These are phyloP conservation scores for Penicillium macrosclerotiorum DNA, from an alignment of 495 filamentous ascomycete species.

Conservation along the genomic window DNA sequence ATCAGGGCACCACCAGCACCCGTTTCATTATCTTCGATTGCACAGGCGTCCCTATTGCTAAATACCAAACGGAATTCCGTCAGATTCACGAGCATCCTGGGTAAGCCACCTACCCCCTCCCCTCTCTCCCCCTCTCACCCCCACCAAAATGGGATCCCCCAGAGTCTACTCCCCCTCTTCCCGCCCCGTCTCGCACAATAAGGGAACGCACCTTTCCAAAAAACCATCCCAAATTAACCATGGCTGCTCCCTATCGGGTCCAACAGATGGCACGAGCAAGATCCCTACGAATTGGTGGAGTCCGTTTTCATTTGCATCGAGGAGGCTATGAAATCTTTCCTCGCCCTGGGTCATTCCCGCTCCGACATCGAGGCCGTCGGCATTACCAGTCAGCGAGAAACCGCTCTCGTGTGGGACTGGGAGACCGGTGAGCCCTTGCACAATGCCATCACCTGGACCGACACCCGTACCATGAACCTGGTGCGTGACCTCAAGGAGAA, in stretches of 20 bases:
- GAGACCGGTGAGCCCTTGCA: constrained; percentile 81
- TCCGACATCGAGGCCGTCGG: constrained; percentile 81
- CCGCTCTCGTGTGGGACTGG: constrained; percentile 86
- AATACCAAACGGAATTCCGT: constrained; percentile 88
- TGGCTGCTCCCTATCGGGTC: neutral
- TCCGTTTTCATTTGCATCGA: constrained; percentile 87
- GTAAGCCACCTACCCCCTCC: constrained; percentile 43
- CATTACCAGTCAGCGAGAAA: constrained; percentile 95
- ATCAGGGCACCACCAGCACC: constrained; percentile 91
- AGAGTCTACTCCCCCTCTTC: neutral
- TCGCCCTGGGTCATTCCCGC: constrained; percentile 64
- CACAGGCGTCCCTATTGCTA: constrained; percentile 73
- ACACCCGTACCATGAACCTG: constrained; percentile 76
- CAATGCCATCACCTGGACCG: constrained; percentile 92
- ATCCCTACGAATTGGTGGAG: constrained; percentile 73
- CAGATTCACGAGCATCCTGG: constrained; percentile 87
- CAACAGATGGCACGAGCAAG: constrained; percentile 89
- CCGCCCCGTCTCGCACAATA: too few species aligned
- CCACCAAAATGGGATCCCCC: neutral
- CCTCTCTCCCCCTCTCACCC: neutral
- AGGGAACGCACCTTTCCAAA: too few species aligned
- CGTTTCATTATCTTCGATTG: constrained; percentile 90
- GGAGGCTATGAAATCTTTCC: constrained; percentile 70
- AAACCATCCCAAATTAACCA: constrained; percentile 6
- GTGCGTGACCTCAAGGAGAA: constrained; percentile 77